Evolutionary conservation across 2,329 filamentous ascomycete genomes (phyloP).

Genomic region (Ophiostoma himal-ulmi): DNA sequence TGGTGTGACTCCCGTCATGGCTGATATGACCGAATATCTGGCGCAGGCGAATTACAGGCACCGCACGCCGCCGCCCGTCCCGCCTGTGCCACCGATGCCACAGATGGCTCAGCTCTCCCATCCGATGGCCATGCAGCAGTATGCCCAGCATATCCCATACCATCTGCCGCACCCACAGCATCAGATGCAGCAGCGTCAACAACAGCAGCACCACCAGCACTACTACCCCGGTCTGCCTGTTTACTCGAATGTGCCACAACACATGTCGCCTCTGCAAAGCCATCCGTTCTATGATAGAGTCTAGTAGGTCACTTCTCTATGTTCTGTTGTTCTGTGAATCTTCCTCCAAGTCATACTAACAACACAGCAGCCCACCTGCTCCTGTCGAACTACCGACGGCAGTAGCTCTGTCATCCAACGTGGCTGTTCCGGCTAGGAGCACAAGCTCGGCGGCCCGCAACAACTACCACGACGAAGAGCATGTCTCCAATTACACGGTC

Average conservation of each 20-base stretch:
- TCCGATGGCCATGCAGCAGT: conserved; percentile 1
- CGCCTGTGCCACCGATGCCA: background rate
- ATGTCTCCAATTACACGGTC: conserved; percentile 1
- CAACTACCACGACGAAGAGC: background rate
- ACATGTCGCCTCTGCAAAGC: conserved; percentile 20
- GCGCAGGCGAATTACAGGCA: conserved; percentile 15
- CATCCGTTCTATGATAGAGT: conserved; percentile 22
- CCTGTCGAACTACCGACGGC: conserved; percentile 35
- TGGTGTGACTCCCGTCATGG: conserved; percentile 1
- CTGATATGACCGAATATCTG: conserved; percentile 15
- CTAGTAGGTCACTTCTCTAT: conserved; percentile 8
- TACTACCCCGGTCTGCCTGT: conserved; percentile 15
- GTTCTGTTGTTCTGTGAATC: background rate
- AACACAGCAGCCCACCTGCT: conserved; percentile 18
- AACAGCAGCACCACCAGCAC: background rate
- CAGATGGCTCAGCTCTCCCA: conserved; percentile 8
- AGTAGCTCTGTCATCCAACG: conserved; percentile 19
- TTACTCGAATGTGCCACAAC: conserved; percentile 17
- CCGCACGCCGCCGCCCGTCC: conserved; percentile 15
- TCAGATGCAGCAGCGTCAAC: background rate
- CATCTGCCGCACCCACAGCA: background rate
- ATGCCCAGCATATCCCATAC: background rate
- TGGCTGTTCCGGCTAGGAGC: background rate
- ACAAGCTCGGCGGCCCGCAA: background rate
- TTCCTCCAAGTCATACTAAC: background rate